Evolutionary conservation across 2,329 filamentous ascomycete genomes (phyloP), one percentile per base, ranked within the genome.

Genomic region (Ophiocordyceps camponoti-saundersi): DNA sequence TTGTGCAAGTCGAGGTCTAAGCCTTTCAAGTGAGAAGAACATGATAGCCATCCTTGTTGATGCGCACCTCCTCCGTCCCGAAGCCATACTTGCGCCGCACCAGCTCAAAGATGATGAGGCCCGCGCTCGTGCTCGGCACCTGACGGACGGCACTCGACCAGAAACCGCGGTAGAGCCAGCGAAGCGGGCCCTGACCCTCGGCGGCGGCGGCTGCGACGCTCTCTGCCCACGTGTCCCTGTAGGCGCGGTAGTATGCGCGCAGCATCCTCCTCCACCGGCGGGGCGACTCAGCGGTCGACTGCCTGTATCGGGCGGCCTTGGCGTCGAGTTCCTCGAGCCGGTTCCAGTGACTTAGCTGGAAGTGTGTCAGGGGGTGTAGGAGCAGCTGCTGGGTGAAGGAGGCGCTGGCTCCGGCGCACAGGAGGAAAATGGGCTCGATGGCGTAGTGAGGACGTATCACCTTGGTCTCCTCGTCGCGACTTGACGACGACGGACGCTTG

Each of bases 61-160:
- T 85, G 53, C 70, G 71, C 51, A 79, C 78, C 54, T 73, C 72
- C 45, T 82, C 79, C 18, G 69, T 69, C 2, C 73, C 71, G 48
- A 75, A 68, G 2, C 79, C 80, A 53, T 86, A 88, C 62, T 85
- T 85, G 34, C 82, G 69, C 48, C 84, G 68, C 36, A 87, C 77
- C 42, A 89, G 58, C 63, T 89, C 84, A 58, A 89, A 89, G 20
- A 86, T 84, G 53, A 89, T 85, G 49, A 89, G 59, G 0, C 82
- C 84, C 0, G 83, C 83, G 49, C 79, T 83, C 2, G 84, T 88
- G 57, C 81, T 85, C 0, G 84, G 84, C 2, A 85, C 80, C 61
- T 87, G 82, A 6, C 80, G 69, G 46, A 87, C 72, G 1, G 83
- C 83, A 47, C 73, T 80, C 73, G 75, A 76, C 70, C 82, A 78